These are phyloP conservation scores for Colletotrichum ledebouriae DNA, from an alignment of 2,329 filamentous ascomycete genomes.

Conservation along the genomic window DNA sequence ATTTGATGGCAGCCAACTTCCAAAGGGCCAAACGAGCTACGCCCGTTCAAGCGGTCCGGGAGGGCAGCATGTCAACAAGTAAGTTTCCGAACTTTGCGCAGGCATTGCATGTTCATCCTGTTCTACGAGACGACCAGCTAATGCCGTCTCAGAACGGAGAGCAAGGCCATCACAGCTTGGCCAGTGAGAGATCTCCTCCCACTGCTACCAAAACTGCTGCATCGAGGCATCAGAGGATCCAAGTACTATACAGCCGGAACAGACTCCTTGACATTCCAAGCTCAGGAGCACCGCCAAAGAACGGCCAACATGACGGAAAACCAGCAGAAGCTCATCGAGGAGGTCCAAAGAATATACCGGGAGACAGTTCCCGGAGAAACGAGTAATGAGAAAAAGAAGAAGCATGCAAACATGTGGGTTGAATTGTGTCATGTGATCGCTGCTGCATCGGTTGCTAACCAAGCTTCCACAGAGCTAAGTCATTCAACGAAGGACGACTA, in stretches of 20 bases:
- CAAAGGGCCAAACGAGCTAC: conserved; percentile 66
- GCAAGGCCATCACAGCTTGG: conserved; percentile 69
- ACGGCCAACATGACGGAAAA: conserved; percentile 68
- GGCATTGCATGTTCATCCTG: background rate
- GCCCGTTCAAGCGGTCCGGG: conserved; percentile 72
- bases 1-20: conserved; percentile 60
- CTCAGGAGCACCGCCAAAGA: conserved; percentile 67
- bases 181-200: conserved; percentile 60
- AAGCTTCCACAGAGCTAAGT: conserved; percentile 56
- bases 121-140: background rate
- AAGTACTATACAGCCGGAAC: conserved; percentile 66
- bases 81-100: conserved; percentile 43
- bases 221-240: conserved; percentile 61
- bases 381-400: conserved; percentile 61
- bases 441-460: background rate
- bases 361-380: conserved; percentile 62
- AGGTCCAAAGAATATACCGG: conserved; percentile 62
- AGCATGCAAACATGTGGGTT: conserved; percentile 62
- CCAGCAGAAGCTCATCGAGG: conserved; percentile 61
- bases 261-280: conserved; percentile 68
- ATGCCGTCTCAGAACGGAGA: conserved; percentile 64
- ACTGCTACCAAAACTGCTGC: conserved; percentile 62
- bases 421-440: background rate
- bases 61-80: conserved; percentile 75
- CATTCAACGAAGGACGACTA: conserved; percentile 60